Conservation (phyloP, 768 basidiomycete species). For the Tricholoma saponaceum region DNA sequence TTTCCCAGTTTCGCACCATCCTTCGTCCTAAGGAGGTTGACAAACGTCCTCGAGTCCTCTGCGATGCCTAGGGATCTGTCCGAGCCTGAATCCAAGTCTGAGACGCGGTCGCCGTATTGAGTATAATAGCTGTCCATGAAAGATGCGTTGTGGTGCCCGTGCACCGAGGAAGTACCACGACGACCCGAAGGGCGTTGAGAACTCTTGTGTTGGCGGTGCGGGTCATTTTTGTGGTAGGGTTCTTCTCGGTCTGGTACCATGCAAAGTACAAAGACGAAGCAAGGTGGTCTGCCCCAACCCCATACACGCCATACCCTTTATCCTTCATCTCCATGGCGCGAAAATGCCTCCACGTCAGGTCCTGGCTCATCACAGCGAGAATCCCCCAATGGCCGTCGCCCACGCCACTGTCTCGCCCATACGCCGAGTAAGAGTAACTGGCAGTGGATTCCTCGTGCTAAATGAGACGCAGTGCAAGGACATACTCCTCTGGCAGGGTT, state of each 20-base stretch:
- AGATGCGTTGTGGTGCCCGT: not conserved
- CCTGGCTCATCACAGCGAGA: not conserved
- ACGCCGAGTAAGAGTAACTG: not conserved
- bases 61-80: not conserved
- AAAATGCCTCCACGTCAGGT: not conserved
- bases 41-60: not conserved
- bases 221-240: not conserved
- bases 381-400: slow-evolving; percentile 6
- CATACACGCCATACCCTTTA: not conserved
- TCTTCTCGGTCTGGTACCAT: not conserved
- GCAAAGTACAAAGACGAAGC: slow-evolving; percentile 4
- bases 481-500: slow-evolving; percentile 56
- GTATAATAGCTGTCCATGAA: not conserved
- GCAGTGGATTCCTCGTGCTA: slow-evolving; percentile 17
- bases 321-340: not conserved
- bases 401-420: slow-evolving; percentile 8
- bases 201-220: not conserved
- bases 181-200: no score
- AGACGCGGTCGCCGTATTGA: not conserved
- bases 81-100: not conserved
- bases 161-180: not conserved
- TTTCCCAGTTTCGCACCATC: not conserved
- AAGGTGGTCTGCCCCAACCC: slow-evolving; percentile 34
- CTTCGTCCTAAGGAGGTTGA: slow-evolving; percentile 19
- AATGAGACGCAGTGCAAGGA: slow-evolving; percentile 46